Conservation (phyloP, 129 eudicot species). For the Artemisia tridentata region DNA sequence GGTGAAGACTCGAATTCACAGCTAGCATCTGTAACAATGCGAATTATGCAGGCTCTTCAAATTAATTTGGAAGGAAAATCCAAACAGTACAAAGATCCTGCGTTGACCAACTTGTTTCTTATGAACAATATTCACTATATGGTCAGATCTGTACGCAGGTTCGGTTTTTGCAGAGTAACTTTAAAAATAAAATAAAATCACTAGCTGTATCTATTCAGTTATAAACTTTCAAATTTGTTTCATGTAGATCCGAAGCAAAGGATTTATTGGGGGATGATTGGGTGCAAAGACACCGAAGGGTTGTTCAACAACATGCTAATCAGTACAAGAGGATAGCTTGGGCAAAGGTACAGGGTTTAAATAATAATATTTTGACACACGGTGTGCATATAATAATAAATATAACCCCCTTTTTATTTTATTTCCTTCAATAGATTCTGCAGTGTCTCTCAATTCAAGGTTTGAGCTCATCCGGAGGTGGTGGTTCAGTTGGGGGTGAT, state of each 20-base stretch:
- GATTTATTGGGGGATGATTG: slow-evolving; percentile 96
- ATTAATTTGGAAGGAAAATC: slow-evolving; percentile 93
- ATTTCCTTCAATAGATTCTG: slow-evolving; percentile 57
- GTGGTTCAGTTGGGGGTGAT: slow-evolving; percentile 59
- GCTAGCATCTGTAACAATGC: slow-evolving; percentile 89
- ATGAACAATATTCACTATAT: slow-evolving; percentile 98
- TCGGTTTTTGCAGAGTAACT: slow-evolving; percentile 16
- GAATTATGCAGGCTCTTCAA: slow-evolving; percentile 99
- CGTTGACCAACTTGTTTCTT: slow-evolving; percentile 84
- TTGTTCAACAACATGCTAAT: slow-evolving; percentile 98
- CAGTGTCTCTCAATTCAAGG: slow-evolving; percentile 89
- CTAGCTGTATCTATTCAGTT: not conserved
- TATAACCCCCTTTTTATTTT: not conserved
- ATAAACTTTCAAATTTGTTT: not conserved
- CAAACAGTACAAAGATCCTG: slow-evolving; percentile 82
- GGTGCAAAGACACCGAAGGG: slow-evolving; percentile 94
- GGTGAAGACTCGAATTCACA: slow-evolving; percentile 73
- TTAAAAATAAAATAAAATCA: not conserved
- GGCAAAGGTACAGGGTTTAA: slow-evolving; percentile 65
- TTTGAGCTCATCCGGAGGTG: slow-evolving; percentile 90
- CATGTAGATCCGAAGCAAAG: slow-evolving; percentile 87
- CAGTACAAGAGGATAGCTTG: slow-evolving; percentile 95
- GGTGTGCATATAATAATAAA: not conserved
- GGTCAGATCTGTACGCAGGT: slow-evolving; percentile 99
- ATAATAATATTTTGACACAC: not conserved